These are phyloP conservation scores for Aphanomyces euteiches DNA, from an alignment of 352 stramenopile species.

Conservation along the genomic window DNA sequence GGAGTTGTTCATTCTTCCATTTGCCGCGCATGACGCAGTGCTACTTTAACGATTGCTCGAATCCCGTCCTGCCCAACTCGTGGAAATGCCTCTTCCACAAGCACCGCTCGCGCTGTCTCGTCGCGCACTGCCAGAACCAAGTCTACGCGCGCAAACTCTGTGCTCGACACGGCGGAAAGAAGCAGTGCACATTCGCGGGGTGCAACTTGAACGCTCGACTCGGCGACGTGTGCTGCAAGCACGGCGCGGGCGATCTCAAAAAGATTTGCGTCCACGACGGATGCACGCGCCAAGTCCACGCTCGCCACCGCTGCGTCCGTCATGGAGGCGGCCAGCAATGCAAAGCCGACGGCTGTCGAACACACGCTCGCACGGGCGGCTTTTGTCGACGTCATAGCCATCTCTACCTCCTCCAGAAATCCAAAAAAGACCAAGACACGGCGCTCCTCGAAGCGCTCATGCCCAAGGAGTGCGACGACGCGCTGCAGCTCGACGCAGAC, in stretches of 20 bases:
- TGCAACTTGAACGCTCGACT: conserved; percentile 3
- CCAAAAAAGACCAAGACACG: no score
- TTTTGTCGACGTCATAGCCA: conserved; percentile 1
- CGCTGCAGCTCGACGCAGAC: no score
- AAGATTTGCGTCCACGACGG: neutral
- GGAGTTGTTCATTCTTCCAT: no score
- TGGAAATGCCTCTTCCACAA: conserved; percentile 11
- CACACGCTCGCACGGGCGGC: neutral
- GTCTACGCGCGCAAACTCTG: neutral
- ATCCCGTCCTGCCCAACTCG: neutral
- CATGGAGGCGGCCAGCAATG: neutral
- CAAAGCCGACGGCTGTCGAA: neutral
- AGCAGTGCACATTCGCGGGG: neutral
- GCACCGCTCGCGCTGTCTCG: neutral
- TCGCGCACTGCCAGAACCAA: conserved; percentile 2
- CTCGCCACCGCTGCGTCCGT: neutral
- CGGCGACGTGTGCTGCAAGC: neutral
- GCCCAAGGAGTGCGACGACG: no score
- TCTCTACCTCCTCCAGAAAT: no score
- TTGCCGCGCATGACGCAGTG: neutral
- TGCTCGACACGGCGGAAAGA: neutral
- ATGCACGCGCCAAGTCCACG: neutral
- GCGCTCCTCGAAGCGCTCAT: no score
- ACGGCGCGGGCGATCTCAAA: neutral
- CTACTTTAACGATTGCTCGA: neutral